phyloP scores from a whole-genome alignment of 2,329 filamentous ascomycete genomes.

The Apiospora saccharicola region DNA sequence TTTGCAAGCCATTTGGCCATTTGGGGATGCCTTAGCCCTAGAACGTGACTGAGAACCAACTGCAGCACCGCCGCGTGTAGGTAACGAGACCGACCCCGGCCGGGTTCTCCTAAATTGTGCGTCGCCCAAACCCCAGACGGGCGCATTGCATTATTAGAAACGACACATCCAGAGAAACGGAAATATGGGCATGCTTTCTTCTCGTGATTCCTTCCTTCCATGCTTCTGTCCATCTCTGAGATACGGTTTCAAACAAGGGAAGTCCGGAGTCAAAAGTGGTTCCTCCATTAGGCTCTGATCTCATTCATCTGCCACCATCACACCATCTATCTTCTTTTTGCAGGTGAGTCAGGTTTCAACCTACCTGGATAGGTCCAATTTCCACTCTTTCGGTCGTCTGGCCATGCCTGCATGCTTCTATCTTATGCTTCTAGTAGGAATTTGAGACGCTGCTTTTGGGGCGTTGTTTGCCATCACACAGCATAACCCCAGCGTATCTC shows the following conservation, averaged over 20 bases:
- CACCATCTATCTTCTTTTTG: background rate
- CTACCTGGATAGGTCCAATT: background rate
- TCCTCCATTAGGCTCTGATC: slow-evolving; percentile 3
- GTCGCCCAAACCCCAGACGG: background rate
- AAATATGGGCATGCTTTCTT: slow-evolving; percentile 6
- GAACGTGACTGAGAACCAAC: background rate
- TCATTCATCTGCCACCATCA: background rate
- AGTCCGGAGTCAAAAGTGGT: background rate
- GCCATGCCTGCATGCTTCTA: background rate
- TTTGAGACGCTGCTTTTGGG: background rate
- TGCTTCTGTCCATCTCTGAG: background rate
- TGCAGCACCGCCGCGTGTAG: background rate
- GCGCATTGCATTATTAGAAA: background rate
- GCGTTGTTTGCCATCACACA: background rate
- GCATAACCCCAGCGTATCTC: slow-evolving; percentile 8
- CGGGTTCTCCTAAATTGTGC: background rate
- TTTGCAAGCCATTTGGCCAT: background rate
- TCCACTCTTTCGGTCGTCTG: background rate
- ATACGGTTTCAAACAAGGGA: slow-evolving; percentile 5
- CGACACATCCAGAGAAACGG: background rate
- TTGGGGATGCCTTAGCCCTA: too few species aligned
- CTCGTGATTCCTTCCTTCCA: slow-evolving; percentile 4
- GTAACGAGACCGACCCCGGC: background rate
- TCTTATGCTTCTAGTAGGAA: background rate
- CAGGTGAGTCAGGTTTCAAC: slow-evolving; percentile 13